Conservation (phyloP, 768 basidiomycete genomes). For the Dacryopinax spathularia region DNA sequence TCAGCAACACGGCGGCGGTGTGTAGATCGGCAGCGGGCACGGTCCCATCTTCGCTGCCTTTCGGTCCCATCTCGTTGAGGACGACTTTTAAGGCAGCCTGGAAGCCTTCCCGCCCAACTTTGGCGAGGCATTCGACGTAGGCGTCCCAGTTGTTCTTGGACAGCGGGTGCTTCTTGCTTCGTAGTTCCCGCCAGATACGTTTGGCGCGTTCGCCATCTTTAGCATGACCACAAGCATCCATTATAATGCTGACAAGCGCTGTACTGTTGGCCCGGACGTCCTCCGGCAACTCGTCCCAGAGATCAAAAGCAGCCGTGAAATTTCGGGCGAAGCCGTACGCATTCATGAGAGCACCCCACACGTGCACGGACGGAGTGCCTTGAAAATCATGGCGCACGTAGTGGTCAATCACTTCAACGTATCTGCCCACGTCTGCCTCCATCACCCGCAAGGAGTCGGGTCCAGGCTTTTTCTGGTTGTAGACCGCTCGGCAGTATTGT, state of each 20-base stretch:
- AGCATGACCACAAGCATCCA: slow-evolving; percentile 68
- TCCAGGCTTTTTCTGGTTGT: background rate
- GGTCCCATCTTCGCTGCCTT: background rate
- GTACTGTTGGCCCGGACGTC: slow-evolving; percentile 46
- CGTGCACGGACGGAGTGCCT: slow-evolving; percentile 42
- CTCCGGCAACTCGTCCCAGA: slow-evolving; percentile 52
- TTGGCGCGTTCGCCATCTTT: slow-evolving; percentile 37
- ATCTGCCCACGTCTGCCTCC: too few species aligned
- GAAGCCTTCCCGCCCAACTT: slow-evolving; percentile 36
- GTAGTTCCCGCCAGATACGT: slow-evolving; percentile 41
- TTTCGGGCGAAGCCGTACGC: slow-evolving; percentile 69
- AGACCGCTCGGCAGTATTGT: background rate
- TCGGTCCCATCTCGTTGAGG: slow-evolving; percentile 43
- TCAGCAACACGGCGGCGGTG: background rate
- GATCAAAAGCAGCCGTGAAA: slow-evolving; percentile 52
- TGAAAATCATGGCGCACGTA: background rate
- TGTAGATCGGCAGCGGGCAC: background rate
- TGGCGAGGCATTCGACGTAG: slow-evolving; percentile 76
- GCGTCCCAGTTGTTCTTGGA: slow-evolving; percentile 64
- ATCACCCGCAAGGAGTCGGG: too few species aligned
- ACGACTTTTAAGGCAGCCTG: slow-evolving; percentile 53
- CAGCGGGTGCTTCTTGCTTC: slow-evolving; percentile 35
- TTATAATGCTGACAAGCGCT: slow-evolving; percentile 61
- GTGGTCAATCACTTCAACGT: background rate
- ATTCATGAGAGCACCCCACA: slow-evolving; percentile 81